A percentile compares a stretch with the other conserved stretches of the same genome.
Evolutionary conservation across 768 basidiomycete species (phyloP).

Genomic region (Naganishia antarctica): DNA sequence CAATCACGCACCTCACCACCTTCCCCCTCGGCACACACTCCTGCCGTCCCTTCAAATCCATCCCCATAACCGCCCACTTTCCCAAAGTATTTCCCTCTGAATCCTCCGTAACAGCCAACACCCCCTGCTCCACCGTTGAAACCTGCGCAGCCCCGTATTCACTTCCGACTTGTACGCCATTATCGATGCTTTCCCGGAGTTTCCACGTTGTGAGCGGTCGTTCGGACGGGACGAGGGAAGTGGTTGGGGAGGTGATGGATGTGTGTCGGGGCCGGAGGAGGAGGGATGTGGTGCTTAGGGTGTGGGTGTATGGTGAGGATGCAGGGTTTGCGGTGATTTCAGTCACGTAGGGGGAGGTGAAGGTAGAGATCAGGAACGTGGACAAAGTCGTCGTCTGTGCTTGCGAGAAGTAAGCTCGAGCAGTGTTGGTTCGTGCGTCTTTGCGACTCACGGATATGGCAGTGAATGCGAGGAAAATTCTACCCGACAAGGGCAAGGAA

Average conservation of each 20-base stretch:
- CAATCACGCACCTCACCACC: constrained; percentile 59
- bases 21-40: constrained; percentile 61
- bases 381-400: constrained; percentile 51
- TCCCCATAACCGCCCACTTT: constrained; percentile 22
- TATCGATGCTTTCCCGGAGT: constrained; percentile 22
- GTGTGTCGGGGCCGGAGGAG: constrained; percentile 63
- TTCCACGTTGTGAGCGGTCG: constrained; percentile 34
- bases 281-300: constrained; percentile 63
- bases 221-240: constrained; percentile 53
- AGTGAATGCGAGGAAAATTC: constrained; percentile 62
- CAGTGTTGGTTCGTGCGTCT: constrained; percentile 54
- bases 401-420: constrained; percentile 47
- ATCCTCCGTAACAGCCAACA: constrained; percentile 65
- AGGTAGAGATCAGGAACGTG: constrained; percentile 55
- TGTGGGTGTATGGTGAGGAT: constrained; percentile 55
- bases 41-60: constrained; percentile 50
- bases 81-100: constrained; percentile 54
- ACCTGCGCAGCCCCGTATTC: constrained; percentile 7
- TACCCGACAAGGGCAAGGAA: constrained; percentile 64
- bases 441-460: constrained; percentile 76
- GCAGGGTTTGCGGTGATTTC: constrained; percentile 36
- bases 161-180: constrained; percentile 2
- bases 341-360: constrained; percentile 30
- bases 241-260: constrained; percentile 69
- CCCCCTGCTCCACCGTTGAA: constrained; percentile 59